Evolutionary conservation across 1,284 basidiomycete species (phyloP), one percentile per base, ranked within the genome.

Genomic region (Austroboletus niveus): DNA sequence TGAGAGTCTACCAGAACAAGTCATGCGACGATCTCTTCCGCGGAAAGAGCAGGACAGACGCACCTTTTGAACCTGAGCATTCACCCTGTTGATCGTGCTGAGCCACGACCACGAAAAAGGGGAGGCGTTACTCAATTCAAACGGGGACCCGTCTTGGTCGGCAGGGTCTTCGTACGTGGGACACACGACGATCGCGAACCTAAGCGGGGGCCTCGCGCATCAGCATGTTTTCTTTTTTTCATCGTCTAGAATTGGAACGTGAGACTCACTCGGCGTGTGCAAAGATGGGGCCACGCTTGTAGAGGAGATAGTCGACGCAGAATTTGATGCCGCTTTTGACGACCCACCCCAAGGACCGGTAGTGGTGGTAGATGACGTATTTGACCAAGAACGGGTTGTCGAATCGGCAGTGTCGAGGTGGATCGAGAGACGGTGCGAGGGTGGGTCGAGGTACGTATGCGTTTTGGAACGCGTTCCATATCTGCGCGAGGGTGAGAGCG

Each of bases 301-400:
- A 99, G 31, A 99, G 74, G 14, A 99, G 78, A 73, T 90, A 93
- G 64, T 99, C 97, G 40, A 89, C 89, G 65, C 94, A 98, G 71
- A 99, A 99, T 72, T 99, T 99, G 75, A 97, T 87, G 3, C 97
- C 97, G 24, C 84, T 85, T 69, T 95, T 94, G 55, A 98, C 87
- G 15, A 98, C 91, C 97, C 97, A 99, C n/a, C 97, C 97, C 5
- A 99, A 79, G 2, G 94, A 94, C 20, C 96, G 85, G 67, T 92
- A 99, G 71, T 99, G 94, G 68, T 99, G 96, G 65, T 96, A 98
- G 8, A 84, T 85, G 45, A 88, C 85, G 65, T 98, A 99, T 60
- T 92, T 82, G 35, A 99, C 76, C 34, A 99, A 74, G 72, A 98
- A 94, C 0, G 95, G 94, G 66, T 97, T 97, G 73, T 98, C 95